A percentile compares a stretch with the other conserved stretches of the same genome.
Conservation (phyloP, 1,284 basidiomycete species). For the Apiotrichum mycotoxinovorans region DNA sequence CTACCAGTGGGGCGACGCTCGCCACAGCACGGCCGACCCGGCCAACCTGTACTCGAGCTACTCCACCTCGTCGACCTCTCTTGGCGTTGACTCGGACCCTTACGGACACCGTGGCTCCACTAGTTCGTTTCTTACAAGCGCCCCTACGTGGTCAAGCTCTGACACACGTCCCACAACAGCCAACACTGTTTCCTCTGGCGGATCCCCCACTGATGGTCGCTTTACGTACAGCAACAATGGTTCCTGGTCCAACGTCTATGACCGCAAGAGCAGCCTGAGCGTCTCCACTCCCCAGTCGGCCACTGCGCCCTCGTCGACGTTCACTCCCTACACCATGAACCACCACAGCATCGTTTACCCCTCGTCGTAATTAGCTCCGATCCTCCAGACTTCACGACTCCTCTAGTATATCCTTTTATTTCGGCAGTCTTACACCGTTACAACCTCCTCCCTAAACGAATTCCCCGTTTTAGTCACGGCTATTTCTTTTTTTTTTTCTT, state of each 20-base stretch:
- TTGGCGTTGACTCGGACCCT: conserved; percentile 4
- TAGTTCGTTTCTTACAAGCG: conserved; percentile 15
- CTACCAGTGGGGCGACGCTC: neutral
- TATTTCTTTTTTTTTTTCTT: neutral
- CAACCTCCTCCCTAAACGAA: no score
- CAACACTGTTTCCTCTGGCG: conserved; percentile 17
- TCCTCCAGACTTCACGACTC: neutral
- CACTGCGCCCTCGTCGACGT: neutral
- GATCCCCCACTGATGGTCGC: conserved; percentile 16
- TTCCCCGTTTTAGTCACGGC: no score
- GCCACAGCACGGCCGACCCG: neutral
- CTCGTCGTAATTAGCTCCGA: neutral
- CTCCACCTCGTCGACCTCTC: neutral
- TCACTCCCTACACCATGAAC: conserved; percentile 11
- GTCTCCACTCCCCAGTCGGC: neutral
- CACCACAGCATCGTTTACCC: conserved; percentile 8
- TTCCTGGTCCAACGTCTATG: conserved; percentile 1
- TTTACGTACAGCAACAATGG: conserved; percentile 8
- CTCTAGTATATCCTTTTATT: no score
- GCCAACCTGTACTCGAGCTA: conserved; percentile 5
- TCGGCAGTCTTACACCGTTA: no score
- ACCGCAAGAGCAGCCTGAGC: neutral
- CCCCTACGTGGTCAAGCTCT: conserved; percentile 12
- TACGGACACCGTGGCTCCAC: conserved; percentile 17
- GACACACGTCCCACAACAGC: conserved; percentile 23